Conservation (phyloP, 805 yeast species). For the Starmerella ratchasimensis region DNA sequence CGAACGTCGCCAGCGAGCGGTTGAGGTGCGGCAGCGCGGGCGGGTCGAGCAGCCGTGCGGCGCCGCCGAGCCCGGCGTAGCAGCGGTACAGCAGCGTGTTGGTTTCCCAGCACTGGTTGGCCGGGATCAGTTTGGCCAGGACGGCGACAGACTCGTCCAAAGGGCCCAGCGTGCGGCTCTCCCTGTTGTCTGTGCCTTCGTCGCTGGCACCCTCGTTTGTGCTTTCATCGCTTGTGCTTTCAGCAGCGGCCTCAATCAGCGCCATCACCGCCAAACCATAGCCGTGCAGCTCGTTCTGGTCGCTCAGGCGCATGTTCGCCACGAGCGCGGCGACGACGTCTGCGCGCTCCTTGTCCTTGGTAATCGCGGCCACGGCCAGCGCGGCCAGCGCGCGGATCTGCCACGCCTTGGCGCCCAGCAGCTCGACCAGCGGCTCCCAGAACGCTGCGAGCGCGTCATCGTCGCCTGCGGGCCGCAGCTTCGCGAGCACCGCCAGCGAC, state of each 20-base stretch:
- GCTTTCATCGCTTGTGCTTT: too few relatives aligned
- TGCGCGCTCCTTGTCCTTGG: constrained; percentile 23
- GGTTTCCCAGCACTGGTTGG: constrained; percentile 13
- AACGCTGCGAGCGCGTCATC: constrained; percentile 39
- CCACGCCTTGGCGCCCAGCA: constrained; percentile 51
- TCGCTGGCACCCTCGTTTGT: neutral
- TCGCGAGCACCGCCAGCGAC: constrained; percentile 54
- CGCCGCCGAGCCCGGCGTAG: constrained; percentile 4
- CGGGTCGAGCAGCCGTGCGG: constrained; percentile 3
- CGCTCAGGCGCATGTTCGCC: constrained; percentile 1
- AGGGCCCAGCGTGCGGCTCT: too few relatives aligned
- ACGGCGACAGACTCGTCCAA: neutral
- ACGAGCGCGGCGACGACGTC: constrained; percentile 25
- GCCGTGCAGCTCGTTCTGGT: constrained; percentile 49
- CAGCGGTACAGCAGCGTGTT: constrained; percentile 9
- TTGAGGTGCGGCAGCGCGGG: constrained; percentile 7
- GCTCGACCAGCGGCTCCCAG: constrained; percentile 32
- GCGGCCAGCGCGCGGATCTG: constrained; percentile 83
- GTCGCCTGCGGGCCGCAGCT: constrained; percentile 48
- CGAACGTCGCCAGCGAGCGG: constrained; percentile 15
- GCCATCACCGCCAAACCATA: constrained; percentile 11
- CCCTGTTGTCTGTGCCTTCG: too few relatives aligned
- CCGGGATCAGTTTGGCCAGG: neutral
- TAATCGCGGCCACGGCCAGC: constrained; percentile 42
- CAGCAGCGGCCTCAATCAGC: neutral